phyloP scores from a whole-genome alignment of 768 basidiomycete species.

The Amanita jacksonii region DNA sequence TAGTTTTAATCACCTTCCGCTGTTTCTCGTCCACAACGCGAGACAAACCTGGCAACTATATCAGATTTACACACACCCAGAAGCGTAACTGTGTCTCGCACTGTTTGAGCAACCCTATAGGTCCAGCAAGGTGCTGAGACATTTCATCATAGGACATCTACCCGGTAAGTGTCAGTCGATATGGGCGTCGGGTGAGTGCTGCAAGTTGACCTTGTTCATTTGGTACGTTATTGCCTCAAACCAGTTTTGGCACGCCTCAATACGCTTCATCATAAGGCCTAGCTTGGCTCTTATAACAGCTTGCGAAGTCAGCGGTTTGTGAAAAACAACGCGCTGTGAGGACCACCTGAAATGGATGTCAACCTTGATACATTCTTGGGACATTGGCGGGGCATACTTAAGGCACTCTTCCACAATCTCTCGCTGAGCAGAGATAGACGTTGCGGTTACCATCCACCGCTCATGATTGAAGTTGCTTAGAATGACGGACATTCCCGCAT shows the following conservation, averaged over 20 bases:
- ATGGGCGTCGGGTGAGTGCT: conserved; percentile 3
- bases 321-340: conserved; percentile 83
- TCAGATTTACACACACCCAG: neutral
- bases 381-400: conserved; percentile 38
- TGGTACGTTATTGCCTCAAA: conserved; percentile 84
- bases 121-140: conserved; percentile 78
- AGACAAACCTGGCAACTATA: conserved; percentile 45
- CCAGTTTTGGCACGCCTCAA: conserved; percentile 84
- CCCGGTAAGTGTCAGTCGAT: neutral
- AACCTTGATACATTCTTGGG: conserved; percentile 6
- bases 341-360: conserved; percentile 53
- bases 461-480: conserved; percentile 87
- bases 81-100: conserved; percentile 23
- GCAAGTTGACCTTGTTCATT: conserved; percentile 68
- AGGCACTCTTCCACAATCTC: conserved; percentile 83
- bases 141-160: conserved; percentile 85
- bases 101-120: conserved; percentile 87
- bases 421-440: conserved; percentile 67
- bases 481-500: conserved; percentile 76
- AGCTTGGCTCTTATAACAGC: conserved; percentile 86
- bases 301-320: conserved; percentile 73
- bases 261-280: conserved; percentile 81
- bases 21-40: conserved; percentile 59
- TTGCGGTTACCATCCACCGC: conserved; percentile 77
- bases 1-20: conserved; percentile 38